Evolutionary conservation across 2,329 filamentous ascomycete genomes (phyloP).

Genomic region (Cercospora zeina): DNA sequence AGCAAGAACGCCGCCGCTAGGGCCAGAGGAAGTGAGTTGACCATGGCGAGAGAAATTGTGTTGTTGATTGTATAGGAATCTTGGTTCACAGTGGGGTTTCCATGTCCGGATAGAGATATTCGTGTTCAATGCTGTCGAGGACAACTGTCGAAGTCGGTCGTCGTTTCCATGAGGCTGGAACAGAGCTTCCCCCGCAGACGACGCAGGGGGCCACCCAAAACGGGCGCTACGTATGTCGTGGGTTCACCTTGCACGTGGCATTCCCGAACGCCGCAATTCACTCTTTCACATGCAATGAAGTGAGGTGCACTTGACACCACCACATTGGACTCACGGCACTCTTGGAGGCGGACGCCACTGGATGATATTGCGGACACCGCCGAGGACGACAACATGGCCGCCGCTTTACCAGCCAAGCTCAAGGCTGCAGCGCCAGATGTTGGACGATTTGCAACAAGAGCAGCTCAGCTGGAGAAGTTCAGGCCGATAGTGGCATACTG

Average conservation of each 20-base stretch:
- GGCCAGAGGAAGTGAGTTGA: slow-evolving; percentile 45
- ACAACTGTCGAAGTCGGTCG: slow-evolving; percentile 5
- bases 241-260: slow-evolving; percentile 1
- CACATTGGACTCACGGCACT: neutral
- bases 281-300: neutral
- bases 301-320: neutral
- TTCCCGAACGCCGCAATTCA: slow-evolving; percentile 1
- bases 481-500: slow-evolving; percentile 93
- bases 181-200: slow-evolving; percentile 1
- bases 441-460: slow-evolving; percentile 78
- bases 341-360: neutral
- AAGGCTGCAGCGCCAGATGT: slow-evolving; percentile 70
- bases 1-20: slow-evolving; percentile 65
- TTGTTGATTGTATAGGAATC: neutral
- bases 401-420: slow-evolving; percentile 68
- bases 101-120: neutral
- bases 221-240: neutral
- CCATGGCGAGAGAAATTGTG: slow-evolving; percentile 19
- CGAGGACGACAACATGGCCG: slow-evolving; percentile 60
- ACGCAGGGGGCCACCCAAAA: neutral
- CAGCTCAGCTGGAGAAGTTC: slow-evolving; percentile 76
- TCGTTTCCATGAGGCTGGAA: slow-evolving; percentile 5
- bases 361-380: neutral
- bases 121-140: neutral
- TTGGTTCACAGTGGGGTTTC: neutral